A percentile compares a stretch with the other conserved stretches of the same genome.
phyloP scores from a whole-genome alignment of 805 yeast species.

The Suhomyces sp. region DNA sequence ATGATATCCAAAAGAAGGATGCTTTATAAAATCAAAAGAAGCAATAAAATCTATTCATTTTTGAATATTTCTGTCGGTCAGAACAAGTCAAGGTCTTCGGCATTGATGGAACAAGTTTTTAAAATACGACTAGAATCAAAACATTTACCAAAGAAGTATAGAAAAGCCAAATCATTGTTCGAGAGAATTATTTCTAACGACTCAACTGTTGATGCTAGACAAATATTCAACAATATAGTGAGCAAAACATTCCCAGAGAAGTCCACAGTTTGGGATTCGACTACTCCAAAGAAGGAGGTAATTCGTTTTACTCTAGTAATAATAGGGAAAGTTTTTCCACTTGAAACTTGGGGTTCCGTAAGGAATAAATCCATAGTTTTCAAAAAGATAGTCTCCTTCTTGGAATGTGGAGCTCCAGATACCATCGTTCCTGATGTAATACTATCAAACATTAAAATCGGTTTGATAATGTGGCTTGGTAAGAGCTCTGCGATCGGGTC shows the following conservation, averaged over 20 bases:
- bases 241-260: too few relatives aligned
- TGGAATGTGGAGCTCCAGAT: conserved; percentile 21
- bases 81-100: neutral
- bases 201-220: too few relatives aligned
- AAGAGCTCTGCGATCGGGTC: conserved; percentile 25
- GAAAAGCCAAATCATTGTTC: conserved; percentile 17
- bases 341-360: conserved; percentile 50
- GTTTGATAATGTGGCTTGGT: conserved; percentile 58
- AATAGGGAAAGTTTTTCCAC: conserved; percentile 51
- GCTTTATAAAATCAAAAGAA: conserved; percentile 19
- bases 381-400: conserved; percentile 32
- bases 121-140: neutral
- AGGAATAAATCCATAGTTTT: conserved; percentile 46
- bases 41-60: too few relatives aligned
- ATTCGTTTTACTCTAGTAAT: conserved; percentile 42
- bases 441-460: conserved; percentile 29
- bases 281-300: conserved; percentile 35
- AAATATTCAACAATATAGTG: conserved; percentile 37
- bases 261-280: too few relatives aligned
- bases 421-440: neutral
- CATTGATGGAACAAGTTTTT: neutral
- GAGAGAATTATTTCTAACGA: conserved; percentile 33
- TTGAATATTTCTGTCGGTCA: too few relatives aligned
- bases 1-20: conserved; percentile 19
- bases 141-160: conserved; percentile 12